Base-by-base conservation (phyloP, 331 rosid genomes). In the Stylosanthes scabra region DNA sequence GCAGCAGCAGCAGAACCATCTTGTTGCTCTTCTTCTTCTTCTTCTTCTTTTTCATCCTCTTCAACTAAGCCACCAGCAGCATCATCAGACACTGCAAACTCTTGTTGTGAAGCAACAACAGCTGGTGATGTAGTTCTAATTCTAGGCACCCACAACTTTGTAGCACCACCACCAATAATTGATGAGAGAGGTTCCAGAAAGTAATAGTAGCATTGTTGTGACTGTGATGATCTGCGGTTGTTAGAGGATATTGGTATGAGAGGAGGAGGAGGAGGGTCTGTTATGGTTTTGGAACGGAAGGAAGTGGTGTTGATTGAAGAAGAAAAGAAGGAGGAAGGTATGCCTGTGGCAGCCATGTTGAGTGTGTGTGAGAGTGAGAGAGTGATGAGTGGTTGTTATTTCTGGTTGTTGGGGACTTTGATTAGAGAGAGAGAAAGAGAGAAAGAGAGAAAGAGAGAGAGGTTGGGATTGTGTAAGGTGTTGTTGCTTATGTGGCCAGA, bases 81-180 rank as follows among this genome's bases (percentile, higher is more conserved):
- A 27, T 82, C 81, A n/a, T 72, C 86, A 41, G 64, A 59, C n/a
- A 69, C 68, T 27, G 68, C 89, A 44, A 71, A 74, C 69, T 87
- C 91, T 54, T 87, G 88, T 11, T 90, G 90, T 31, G 88, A 90
- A 49, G 85, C 92, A 25, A 87, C 92, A 49, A 87, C 92, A 16
- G 87, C 78, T 42, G 89, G 83, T n/a, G 81, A 72, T 16, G 85
- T 20, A 20, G 25, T 20, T 20, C 25, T 20, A 20, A 20, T 72
- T 68, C 90, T 80, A 59, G 86, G 69, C 8, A 68, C n/a, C 77
- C 87, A 83, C 73, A 80, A 70, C 73, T 79, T 82, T 6, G 76
- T 61, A 62, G 59, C 45, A 60, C 58, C 56, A 41, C 72, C 52
- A 9, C 66, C 63, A 16, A 78, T 39, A 11, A 34, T 34, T 34